These are phyloP conservation scores for Coemansia sp. DNA, from an alignment of 192 early-diverging fungal genomes.

Conservation along the genomic window DNA sequence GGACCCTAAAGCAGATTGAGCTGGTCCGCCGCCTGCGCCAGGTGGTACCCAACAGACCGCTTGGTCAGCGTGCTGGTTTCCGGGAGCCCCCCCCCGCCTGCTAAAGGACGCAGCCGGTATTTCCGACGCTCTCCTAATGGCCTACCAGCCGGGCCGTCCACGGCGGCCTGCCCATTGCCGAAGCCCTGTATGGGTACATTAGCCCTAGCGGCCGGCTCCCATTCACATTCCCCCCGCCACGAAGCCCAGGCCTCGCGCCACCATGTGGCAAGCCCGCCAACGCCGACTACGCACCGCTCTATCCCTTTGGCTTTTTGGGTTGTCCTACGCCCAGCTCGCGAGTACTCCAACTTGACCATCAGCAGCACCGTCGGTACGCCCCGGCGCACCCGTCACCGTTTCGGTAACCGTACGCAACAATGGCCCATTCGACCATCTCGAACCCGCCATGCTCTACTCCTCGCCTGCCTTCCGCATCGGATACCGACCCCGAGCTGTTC, in stretches of 20 bases:
- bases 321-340: constrained; percentile 48
- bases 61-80: constrained; percentile 51
- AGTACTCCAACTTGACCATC: constrained; percentile 44
- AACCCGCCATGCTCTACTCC: constrained; percentile 54
- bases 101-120: constrained; percentile 35
- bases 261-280: constrained; percentile 38
- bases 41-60: constrained; percentile 8
- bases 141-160: constrained; percentile 56
- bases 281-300: constrained; percentile 52
- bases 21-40: constrained; percentile 18
- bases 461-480: constrained; percentile 50
- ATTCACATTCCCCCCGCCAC: constrained; percentile 55
- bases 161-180: constrained; percentile 54
- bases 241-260: constrained; percentile 29
- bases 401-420: constrained; percentile 42
- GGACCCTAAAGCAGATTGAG: constrained; percentile 24
- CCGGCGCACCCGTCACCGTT: constrained; percentile 19
- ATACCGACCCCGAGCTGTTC: constrained; percentile 52
- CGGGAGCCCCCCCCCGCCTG: constrained; percentile 55
- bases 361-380: neutral
- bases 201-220: constrained; percentile 57
- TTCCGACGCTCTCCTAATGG: constrained; percentile 45
- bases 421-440: constrained; percentile 36
- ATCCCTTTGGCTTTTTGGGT: constrained; percentile 52
- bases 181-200: constrained; percentile 52